Evolutionary conservation across 768 basidiomycete genomes (phyloP), one percentile per base, ranked within the genome.

Genomic region (Paxillus ammoniavirescens): DNA sequence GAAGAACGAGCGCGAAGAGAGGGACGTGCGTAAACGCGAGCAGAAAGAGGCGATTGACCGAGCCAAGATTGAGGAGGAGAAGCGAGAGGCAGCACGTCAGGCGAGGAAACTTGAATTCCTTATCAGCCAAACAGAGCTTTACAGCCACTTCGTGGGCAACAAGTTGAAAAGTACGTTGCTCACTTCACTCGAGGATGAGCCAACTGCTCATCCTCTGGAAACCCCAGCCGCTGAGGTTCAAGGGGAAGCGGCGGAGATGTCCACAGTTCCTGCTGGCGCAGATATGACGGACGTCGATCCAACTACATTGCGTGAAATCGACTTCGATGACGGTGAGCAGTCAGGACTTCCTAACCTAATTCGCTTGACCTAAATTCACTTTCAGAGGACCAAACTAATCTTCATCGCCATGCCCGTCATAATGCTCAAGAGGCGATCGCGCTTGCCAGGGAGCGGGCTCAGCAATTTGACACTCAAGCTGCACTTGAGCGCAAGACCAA

Each of bases 61-160:
- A 47, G 82, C 91, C 21, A 91, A 86, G 70, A 72, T 91, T 31
- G 93, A 96, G 70, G 94, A 96, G 68, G 93, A 97, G 72, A 91
- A 86, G 65, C 82, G 96, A 40, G 97, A 99, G 72, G 89, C 91
- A 12, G 89, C 94, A 37, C 79, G 97, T 48, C 93, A 96, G 69
- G 92, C 94, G 12, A 82, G 96, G 60, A 98, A 98, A 71, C 83
- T 99, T 23, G 97, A 99, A 74, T 99, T 98, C 75, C 77, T 99
- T 72, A 94, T 99, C 70, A 98, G 92, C 54, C 96, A 98, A 72
- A 98, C 97, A 4, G 97, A 99, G 69, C 81, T 98, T 8, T 99
- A 98, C 73, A 94, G 92, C 60, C 97, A 99, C 75, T 98, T 99
- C 80, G 94, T 99, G 54, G 96, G 96, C 31, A 97, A 86, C 73